Conservation (phyloP, 1,284 basidiomycete genomes). For the Sparassis latifolia region DNA sequence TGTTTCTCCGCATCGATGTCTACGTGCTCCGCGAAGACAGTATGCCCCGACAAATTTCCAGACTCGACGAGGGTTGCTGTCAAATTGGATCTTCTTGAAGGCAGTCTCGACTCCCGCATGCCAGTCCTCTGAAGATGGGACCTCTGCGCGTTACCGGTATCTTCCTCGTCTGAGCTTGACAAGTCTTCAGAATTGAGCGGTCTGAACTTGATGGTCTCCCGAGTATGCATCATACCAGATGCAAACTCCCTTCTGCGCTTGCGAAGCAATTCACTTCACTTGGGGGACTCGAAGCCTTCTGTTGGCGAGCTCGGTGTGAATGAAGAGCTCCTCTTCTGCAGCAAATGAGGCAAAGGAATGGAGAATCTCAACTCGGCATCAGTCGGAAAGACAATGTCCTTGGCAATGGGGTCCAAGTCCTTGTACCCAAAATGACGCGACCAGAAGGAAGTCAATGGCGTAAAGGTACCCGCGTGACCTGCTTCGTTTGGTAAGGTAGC, state of each 20-base stretch:
- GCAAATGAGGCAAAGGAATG: constrained; percentile 15
- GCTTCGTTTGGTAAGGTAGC: constrained; percentile 37
- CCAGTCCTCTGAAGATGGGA: no score
- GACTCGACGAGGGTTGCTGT: constrained; percentile 12
- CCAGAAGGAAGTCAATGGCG: constrained; percentile 47
- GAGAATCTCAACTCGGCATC: constrained; percentile 24
- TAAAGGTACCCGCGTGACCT: constrained; percentile 35
- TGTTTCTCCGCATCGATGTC: neutral
- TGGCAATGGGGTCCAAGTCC: constrained; percentile 11
- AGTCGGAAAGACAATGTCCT: constrained; percentile 19
- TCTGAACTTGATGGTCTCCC: constrained; percentile 45
- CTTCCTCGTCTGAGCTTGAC: constrained; percentile 30
- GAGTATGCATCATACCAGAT: constrained; percentile 21
- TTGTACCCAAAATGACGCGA: constrained; percentile 34
- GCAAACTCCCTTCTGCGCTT: constrained; percentile 19
- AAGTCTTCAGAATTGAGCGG: constrained; percentile 28
- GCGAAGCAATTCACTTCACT: constrained; percentile 12
- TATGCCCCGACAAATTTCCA: constrained; percentile 1
- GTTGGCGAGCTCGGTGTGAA: neutral
- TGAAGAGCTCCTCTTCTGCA: constrained; percentile 18
- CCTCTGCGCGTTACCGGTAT: neutral
- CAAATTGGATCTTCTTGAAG: constrained; percentile 9
- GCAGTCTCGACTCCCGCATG: constrained; percentile 7
- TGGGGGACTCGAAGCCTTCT: neutral
- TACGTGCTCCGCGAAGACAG: neutral